These are phyloP conservation scores for Blastomyces percursus DNA, from an alignment of 2,329 filamentous ascomycete species.

Conservation along the genomic window DNA sequence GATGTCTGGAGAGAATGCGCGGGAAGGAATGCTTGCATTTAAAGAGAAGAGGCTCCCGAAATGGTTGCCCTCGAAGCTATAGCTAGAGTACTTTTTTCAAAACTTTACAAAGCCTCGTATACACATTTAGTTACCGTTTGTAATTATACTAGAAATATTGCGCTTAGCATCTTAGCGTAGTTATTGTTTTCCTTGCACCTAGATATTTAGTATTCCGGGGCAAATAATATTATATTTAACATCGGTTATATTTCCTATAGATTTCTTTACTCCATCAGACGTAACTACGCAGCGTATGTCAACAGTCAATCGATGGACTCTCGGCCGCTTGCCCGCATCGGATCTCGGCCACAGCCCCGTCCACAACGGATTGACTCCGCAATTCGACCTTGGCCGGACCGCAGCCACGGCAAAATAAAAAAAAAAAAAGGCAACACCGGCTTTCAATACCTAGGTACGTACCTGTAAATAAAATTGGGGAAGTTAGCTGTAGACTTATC, in stretches of 20 bases:
- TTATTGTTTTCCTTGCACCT: background rate
- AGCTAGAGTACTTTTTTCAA: constrained; percentile 4
- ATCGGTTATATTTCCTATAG: background rate
- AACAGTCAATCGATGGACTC: background rate
- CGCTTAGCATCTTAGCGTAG: background rate
- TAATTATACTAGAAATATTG: background rate
- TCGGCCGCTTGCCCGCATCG: background rate
- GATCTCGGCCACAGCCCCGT: constrained; percentile 1
- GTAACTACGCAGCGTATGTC: no score
- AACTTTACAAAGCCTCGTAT: background rate
- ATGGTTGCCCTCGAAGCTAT: constrained; percentile 63
- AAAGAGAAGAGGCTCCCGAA: constrained; percentile 75
- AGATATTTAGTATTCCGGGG: background rate
- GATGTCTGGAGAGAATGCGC: constrained; percentile 67
- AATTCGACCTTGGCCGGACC: background rate
- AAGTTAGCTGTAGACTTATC: background rate
- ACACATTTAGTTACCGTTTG: background rate
- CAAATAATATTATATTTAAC: background rate
- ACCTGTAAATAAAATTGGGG: background rate
- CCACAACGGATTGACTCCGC: background rate
- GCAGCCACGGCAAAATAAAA: background rate
- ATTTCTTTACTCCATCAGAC: background rate
- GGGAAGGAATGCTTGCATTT: constrained; percentile 88
- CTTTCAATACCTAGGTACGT: background rate
- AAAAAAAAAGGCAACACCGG: background rate